A percentile compares a stretch with the other conserved stretches of the same genome.
These are phyloP conservation scores for Apiospora aurea DNA, from an alignment of 2,329 filamentous ascomycete genomes.

Conservation along the genomic window DNA sequence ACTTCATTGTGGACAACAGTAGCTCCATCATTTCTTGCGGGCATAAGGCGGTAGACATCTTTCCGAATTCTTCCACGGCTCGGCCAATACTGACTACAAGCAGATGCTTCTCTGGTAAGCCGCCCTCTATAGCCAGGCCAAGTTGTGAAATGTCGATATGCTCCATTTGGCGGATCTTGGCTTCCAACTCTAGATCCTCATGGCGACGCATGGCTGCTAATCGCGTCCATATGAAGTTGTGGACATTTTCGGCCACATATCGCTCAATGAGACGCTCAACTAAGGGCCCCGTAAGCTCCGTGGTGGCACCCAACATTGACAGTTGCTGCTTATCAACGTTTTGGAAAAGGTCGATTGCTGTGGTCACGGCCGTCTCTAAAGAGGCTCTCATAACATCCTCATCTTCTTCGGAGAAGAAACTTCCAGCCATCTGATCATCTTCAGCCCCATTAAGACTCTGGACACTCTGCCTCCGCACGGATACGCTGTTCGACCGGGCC, in stretches of 20 bases:
- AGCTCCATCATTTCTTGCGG: constrained; percentile 90
- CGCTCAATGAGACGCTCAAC: constrained; percentile 95
- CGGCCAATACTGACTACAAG: constrained; percentile 77
- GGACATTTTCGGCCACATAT: constrained; percentile 92
- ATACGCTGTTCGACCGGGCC: constrained; percentile 59
- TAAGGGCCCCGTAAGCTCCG: constrained; percentile 87
- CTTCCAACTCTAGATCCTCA: constrained; percentile 88
- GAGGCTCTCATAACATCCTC: constrained; percentile 90
- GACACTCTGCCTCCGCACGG: constrained; percentile 41
- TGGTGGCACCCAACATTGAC: constrained; percentile 88
- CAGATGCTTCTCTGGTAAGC: constrained; percentile 79
- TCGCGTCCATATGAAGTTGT: constrained; percentile 86
- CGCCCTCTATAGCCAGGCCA: constrained; percentile 84
- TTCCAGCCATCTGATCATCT: constrained; percentile 60
- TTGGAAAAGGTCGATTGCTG: constrained; percentile 95
- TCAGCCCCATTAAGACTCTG: constrained; percentile 45
- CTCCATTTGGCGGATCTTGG: constrained; percentile 91
- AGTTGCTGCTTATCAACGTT: constrained; percentile 95
- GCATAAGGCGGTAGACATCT: constrained; percentile 77
- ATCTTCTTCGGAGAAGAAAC: constrained; percentile 84
- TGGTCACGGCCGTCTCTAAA: constrained; percentile 89
- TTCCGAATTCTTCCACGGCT: constrained; percentile 89
- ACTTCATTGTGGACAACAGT: constrained; percentile 81
- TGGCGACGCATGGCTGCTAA: constrained; percentile 78
- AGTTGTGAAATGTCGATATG: constrained; percentile 94